Conservation (phyloP, 352 stramenopile species). For the Phytophthora kernoviae region DNA sequence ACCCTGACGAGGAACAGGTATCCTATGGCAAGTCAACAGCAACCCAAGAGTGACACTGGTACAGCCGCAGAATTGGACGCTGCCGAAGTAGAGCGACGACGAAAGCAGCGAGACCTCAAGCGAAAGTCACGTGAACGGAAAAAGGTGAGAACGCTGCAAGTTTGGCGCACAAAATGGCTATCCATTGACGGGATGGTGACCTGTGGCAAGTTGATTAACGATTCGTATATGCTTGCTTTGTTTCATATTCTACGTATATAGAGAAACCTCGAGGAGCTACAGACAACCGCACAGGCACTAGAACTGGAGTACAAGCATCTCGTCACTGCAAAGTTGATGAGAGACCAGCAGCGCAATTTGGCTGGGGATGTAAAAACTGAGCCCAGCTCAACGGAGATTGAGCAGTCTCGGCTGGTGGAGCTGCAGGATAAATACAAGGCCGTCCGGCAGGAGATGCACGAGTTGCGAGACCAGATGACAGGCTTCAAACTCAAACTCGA, state of each 20-base stretch:
- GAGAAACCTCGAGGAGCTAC: conserved; percentile 41
- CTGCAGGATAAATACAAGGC: conserved; percentile 49
- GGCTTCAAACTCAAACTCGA: conserved; percentile 52
- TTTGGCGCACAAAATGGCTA: conserved; percentile 1
- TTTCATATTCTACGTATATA: conserved; percentile 5
- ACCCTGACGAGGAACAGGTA: conserved; percentile 16
- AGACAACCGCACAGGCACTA: conserved; percentile 39
- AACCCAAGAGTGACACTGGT: conserved; percentile 16
- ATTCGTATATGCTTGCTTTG: conserved; percentile 2
- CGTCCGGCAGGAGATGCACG: conserved; percentile 45
- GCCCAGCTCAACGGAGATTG: conserved; percentile 22
- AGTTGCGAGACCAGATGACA: conserved; percentile 46
- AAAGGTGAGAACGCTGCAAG: conserved; percentile 28
- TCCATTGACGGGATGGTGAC: background rate
- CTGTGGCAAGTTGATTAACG: background rate
- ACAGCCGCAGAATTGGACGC: conserved; percentile 15
- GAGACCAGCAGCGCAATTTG: conserved; percentile 23
- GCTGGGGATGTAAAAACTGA: conserved; percentile 20
- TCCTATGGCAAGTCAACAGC: conserved; percentile 32
- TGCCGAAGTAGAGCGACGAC: conserved; percentile 39
- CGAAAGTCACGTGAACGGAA: conserved; percentile 50
- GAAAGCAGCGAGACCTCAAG: conserved; percentile 53
- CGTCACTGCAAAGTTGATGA: conserved; percentile 31
- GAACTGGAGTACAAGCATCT: conserved; percentile 50
- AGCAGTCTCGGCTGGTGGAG: conserved; percentile 34